Evolutionary conservation across 202 grass and related monocot genomes (phyloP), one percentile per base, ranked within the genome.

Genomic region (Eragrostis tef): DNA sequence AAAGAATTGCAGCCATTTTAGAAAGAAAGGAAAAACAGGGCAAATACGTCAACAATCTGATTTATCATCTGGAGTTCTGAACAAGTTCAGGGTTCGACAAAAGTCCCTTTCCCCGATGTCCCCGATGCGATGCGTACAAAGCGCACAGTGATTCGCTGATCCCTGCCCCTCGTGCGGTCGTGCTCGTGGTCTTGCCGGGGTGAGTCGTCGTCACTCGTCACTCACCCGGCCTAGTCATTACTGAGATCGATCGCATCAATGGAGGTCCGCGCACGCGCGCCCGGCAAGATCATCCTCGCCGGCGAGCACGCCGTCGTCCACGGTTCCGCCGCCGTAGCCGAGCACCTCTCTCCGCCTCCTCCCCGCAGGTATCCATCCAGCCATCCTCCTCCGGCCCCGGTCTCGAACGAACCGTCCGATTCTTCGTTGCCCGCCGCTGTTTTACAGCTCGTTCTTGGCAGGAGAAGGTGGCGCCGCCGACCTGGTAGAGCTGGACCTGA

Each of bases 251-350:
- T 57, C 64, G 76, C 66, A 79, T 44, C 84, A 71, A 88, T 84
- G 90, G 90, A 94, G 65, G 88, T 91, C 42, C 86, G 87, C 54
- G 77, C 89, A 25, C 90, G 92, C 31, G 90, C 90, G 48, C 89
- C 90, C 5, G 94, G 94, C 1, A 97, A 94, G 85, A 89, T 98
- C 64, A 94, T 98, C 41, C 77, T 98, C 44, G 83, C 90, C 49
- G 95, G 95, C 45, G 95, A 98, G 87, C 95, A 98, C 85, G 92
- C 95, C 73, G 92, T 98, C 67, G 92, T 98, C 34, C 92, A 98
- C 24, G 95, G 95, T 44, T 85, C 88, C 6, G 19, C 88, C 4
- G 90, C 95, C 69, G 75, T 93, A 34, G 92, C 92, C 31, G 92
- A 39, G 1, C 16, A 63, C 85, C 69, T 49, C 62, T 39, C 29